A percentile compares a stretch with the other conserved stretches of the same genome.
phyloP scores from a whole-genome alignment of 75 land plant species.

The Isoetes taiwanensis region DNA sequence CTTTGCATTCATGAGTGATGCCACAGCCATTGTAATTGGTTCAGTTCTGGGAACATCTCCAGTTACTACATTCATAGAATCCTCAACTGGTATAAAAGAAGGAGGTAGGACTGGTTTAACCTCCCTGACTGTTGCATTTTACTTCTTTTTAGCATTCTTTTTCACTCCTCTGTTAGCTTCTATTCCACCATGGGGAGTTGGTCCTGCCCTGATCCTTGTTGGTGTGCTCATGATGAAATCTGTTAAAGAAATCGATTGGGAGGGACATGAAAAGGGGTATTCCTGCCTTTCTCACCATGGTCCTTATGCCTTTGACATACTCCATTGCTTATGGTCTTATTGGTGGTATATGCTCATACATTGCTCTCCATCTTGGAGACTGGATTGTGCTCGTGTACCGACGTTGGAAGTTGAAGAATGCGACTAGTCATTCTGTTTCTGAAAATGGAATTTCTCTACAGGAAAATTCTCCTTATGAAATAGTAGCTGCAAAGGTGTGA shows the following conservation, averaged over 20 bases:
- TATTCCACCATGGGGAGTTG: conserved; percentile 89
- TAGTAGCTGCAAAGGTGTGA: too few relatives aligned
- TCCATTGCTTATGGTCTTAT: conserved; percentile 41
- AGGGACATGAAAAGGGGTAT: conserved; percentile 17
- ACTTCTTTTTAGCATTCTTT: conserved; percentile 53
- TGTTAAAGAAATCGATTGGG: conserved; percentile 36
- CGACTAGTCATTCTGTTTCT: too few relatives aligned
- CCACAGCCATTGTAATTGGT: conserved; percentile 42
- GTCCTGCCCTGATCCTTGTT: conserved; percentile 76
- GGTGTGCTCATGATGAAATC: conserved; percentile 36
- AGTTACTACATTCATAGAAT: conserved; percentile 57
- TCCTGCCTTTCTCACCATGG: conserved; percentile 42
- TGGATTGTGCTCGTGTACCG: conserved; percentile 8
- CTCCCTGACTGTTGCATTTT: conserved; percentile 47
- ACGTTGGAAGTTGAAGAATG: too few relatives aligned
- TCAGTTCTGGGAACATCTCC: conserved; percentile 58
- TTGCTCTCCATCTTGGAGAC: conserved; percentile 21
- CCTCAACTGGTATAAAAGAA: conserved; percentile 69
- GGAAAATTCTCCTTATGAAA: too few relatives aligned
- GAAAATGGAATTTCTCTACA: too few relatives aligned
- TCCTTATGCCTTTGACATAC: conserved; percentile 41
- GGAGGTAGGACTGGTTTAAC: conserved; percentile 88
- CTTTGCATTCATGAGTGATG: conserved; percentile 72
- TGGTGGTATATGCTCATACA: conserved; percentile 31
- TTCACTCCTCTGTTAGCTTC: conserved; percentile 64